Evolutionary conservation across 2,329 filamentous ascomycete species (phyloP).

Genomic region (Botryotinia calthae): DNA sequence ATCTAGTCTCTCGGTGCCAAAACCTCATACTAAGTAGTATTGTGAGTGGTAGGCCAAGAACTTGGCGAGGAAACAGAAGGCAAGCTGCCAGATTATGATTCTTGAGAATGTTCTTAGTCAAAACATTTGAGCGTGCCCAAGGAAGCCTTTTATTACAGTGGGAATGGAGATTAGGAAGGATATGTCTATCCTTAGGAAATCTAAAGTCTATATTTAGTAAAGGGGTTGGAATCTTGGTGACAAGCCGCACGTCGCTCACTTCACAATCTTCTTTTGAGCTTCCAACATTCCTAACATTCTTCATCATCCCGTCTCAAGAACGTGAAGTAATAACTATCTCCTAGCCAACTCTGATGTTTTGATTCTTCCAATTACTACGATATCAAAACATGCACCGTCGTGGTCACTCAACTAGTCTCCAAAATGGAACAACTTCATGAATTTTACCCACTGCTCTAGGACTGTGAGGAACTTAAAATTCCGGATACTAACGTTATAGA

Average conservation of each 20-base stretch:
- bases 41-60: background rate
- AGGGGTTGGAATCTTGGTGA: background rate
- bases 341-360: background rate
- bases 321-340: background rate
- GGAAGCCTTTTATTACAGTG: background rate
- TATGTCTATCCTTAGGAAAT: background rate
- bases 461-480: background rate
- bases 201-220: background rate
- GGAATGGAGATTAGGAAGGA: background rate
- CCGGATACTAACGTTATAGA: background rate
- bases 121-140: background rate
- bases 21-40: background rate
- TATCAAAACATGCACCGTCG: background rate
- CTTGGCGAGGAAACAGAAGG: background rate
- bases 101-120: background rate
- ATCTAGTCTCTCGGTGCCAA: background rate
- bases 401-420: background rate
- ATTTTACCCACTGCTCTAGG: background rate
- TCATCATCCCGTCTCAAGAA: background rate
- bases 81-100: background rate
- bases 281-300: constrained; percentile 4
- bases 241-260: background rate
- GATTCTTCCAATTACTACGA: background rate
- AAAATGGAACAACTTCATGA: background rate
- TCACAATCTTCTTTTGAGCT: background rate